phyloP scores from a whole-genome alignment of 257 asterid genomes.

The Solanum gandarillasii region DNA sequence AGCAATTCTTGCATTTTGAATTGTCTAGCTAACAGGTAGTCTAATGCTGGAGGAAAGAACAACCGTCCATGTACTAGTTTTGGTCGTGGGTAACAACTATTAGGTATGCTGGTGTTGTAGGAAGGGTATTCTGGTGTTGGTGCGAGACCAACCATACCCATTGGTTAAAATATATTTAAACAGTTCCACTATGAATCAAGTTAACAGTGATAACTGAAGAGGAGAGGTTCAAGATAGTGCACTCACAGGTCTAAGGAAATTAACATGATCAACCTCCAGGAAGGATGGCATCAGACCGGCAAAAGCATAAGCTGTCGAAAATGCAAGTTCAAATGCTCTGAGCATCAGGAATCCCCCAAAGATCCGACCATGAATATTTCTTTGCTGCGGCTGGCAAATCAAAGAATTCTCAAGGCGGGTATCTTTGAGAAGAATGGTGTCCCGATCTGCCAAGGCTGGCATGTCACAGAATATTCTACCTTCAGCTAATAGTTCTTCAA shows the following conservation, averaged over 20 bases:
- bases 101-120: background rate
- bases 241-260: constrained; percentile 83
- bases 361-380: constrained; percentile 93
- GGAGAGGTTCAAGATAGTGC: background rate
- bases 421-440: constrained; percentile 87
- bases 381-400: constrained; percentile 96
- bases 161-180: background rate
- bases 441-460: constrained; percentile 94
- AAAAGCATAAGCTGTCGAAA: constrained; percentile 80
- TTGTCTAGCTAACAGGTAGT: background rate
- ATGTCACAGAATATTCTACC: constrained; percentile 92
- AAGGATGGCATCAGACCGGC: constrained; percentile 96
- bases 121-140: background rate
- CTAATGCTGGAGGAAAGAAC: background rate
- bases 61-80: background rate
- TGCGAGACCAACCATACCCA: background rate
- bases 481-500: constrained; percentile 56
- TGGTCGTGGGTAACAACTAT: background rate
- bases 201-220: background rate
- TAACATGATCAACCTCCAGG: constrained; percentile 91
- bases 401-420: constrained; percentile 85
- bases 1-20: background rate
- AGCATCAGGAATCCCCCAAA: constrained; percentile 95
- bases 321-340: constrained; percentile 84
- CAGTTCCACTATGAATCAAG: background rate